These are phyloP conservation scores for Kwoniella dendrophila DNA, from an alignment of 768 basidiomycete genomes.

Conservation along the genomic window DNA sequence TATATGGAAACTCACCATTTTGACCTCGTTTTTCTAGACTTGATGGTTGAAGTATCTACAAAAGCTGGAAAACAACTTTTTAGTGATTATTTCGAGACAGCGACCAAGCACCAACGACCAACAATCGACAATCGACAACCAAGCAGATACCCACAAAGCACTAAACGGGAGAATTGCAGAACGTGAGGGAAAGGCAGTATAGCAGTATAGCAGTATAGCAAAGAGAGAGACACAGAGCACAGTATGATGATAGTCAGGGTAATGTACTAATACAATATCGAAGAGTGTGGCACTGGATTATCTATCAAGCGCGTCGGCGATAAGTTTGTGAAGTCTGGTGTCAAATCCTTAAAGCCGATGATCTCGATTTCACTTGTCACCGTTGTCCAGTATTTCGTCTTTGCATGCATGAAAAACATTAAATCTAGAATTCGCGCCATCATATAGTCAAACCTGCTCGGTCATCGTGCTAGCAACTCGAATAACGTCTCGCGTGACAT, in stretches of 20 bases:
- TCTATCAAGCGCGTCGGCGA: slow-evolving; percentile 3
- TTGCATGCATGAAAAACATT: too few relatives aligned
- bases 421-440: too few relatives aligned
- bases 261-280: too few relatives aligned
- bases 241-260: too few relatives aligned
- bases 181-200: background rate
- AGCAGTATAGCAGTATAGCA: background rate
- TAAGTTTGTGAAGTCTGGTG: background rate
- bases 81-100: background rate
- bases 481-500: too few relatives aligned
- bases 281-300: slow-evolving; percentile 16
- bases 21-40: slow-evolving; percentile 26
- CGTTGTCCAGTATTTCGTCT: too few relatives aligned
- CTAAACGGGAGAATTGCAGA: too few relatives aligned
- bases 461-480: too few relatives aligned
- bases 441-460: too few relatives aligned
- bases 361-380: background rate
- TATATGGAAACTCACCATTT: slow-evolving; percentile 31
- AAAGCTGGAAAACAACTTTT: background rate
- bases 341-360: background rate
- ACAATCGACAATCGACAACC: background rate
- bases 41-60: slow-evolving; percentile 10
- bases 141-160: too few relatives aligned
- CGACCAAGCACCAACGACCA: background rate
- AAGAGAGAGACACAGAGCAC: too few relatives aligned